Evolutionary conservation across 2,329 filamentous ascomycete species (phyloP).

Genomic region (Dryadomyces sulphureus): DNA sequence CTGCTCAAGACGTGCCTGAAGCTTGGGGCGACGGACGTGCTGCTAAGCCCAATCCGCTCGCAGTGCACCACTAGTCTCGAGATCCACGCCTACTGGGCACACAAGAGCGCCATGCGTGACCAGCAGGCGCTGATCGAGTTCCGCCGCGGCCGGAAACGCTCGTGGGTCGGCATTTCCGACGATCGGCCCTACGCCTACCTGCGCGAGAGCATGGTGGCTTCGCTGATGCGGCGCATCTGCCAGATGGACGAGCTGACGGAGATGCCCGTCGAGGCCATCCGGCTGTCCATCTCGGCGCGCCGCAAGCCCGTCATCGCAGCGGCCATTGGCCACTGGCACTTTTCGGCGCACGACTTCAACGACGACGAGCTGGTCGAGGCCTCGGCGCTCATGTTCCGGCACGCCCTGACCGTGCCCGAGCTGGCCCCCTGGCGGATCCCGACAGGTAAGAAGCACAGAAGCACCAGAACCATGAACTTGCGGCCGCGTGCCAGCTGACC

Average conservation of each 20-base stretch:
- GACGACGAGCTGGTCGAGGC: constrained; percentile 84
- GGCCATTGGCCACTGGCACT: constrained; percentile 67
- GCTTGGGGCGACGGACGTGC: constrained; percentile 72
- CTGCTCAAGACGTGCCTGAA: constrained; percentile 63
- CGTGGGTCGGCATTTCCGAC: constrained; percentile 80
- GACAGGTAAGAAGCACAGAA: constrained; percentile 60
- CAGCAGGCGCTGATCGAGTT: constrained; percentile 57
- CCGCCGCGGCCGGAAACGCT: constrained; percentile 66
- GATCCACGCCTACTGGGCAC: constrained; percentile 70
- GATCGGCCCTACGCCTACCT: constrained; percentile 80
- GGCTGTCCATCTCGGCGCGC: constrained; percentile 52
- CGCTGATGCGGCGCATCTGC: constrained; percentile 80
- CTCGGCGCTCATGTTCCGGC: constrained; percentile 77
- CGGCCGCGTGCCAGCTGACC: constrained; percentile 4
- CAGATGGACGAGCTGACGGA: constrained; percentile 44
- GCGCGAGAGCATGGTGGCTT: constrained; percentile 84
- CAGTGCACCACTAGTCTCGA: constrained; percentile 63
- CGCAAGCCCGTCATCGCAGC: constrained; percentile 51
- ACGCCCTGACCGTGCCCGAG: constrained; percentile 70
- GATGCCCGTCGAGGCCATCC: constrained; percentile 45
- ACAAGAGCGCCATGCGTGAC: constrained; percentile 61
- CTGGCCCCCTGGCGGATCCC: constrained; percentile 68
- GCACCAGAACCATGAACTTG: constrained; percentile 10
- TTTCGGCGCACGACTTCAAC: constrained; percentile 76
- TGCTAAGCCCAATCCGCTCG: constrained; percentile 62